A percentile compares a stretch with the other conserved stretches of the same genome.
Evolutionary conservation across 495 filamentous ascomycete species (phyloP).

Genomic region (Aspergillus kassunensis): DNA sequence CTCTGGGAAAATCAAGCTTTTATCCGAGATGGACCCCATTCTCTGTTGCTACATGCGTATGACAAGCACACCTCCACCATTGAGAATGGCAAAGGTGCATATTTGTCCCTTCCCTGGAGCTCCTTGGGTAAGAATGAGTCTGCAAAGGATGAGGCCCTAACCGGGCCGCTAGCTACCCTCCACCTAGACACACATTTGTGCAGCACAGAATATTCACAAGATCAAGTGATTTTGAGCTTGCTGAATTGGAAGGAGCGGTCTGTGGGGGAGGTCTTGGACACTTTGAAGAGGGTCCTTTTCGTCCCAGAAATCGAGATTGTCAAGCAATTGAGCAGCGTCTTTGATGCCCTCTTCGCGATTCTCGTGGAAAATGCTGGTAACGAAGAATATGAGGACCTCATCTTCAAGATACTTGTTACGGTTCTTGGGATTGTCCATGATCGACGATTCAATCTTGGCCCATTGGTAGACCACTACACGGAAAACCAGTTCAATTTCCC

Average conservation of each 20-base stretch:
- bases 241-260: constrained; percentile 79
- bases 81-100: constrained; percentile 67
- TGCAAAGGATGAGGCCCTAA: constrained; percentile 67
- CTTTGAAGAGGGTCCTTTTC: constrained; percentile 81
- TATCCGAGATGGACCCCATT: constrained; percentile 79
- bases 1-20: constrained; percentile 93
- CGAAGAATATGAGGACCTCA: constrained; percentile 86
- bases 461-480: constrained; percentile 89
- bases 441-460: constrained; percentile 84
- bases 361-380: constrained; percentile 83
- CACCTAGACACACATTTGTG: constrained; percentile 84
- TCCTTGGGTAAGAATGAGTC: constrained; percentile 59
- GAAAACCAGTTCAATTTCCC: constrained; percentile 88
- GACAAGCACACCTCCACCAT: constrained; percentile 76
- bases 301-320: constrained; percentile 97
- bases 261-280: constrained; percentile 61
- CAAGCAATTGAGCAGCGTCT: constrained; percentile 83
- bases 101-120: constrained; percentile 77
- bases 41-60: constrained; percentile 77
- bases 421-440: constrained; percentile 94
- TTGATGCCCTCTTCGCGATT: constrained; percentile 89
- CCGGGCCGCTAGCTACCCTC: constrained; percentile 70
- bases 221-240: constrained; percentile 79
- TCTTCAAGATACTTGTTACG: constrained; percentile 84
- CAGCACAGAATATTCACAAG: constrained; percentile 93